Evolutionary conservation across 495 filamentous ascomycete genomes (phyloP), one percentile per base, ranked within the genome.

Genomic region (Penicillium samsonianum): DNA sequence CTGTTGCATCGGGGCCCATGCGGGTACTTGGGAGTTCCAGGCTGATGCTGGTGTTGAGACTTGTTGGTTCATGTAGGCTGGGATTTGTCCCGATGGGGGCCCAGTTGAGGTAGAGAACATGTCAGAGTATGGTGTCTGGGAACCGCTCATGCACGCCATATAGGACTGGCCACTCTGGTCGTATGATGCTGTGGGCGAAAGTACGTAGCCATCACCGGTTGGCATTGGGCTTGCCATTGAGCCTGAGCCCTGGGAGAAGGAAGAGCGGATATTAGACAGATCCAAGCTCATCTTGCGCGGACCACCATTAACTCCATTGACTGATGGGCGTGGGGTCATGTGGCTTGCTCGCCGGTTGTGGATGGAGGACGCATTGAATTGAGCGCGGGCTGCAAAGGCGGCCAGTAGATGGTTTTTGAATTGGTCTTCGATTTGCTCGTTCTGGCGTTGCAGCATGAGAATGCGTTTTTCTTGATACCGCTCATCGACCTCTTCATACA

Each of bases 401-500:
- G 70, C 70, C 8, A 76, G 58, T 0, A 79, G 64, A 43, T 77
- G 73, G 38, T 71, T 67, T 45, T 75, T 70, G 58, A 78, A 75
- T 25, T 76, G 68, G 40, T 73, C 67, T 57, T 78, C 68, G 28
- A 79, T 68, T 60, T 76, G 70, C 64, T 71, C 64, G 58, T 70
- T 76, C 60, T 78, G 75, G 16, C 69, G 71, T 37, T 77, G 72
- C 51, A 79, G 63, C 66, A 77, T 73, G 23, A 68, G 70, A 26
- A 74, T 72, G 30, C 74, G 69, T 52, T 77, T 79, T 53, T 76
- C 75, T 53, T 75, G 73, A 46, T 76, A 78, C 22, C 74, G 74
- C 48, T 95, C 91, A 37, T 98, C 93, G 67, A 96, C 89, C 70
- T 97, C 93, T 68, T 96, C 93, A 69, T 97, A 98, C 91, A 96